Evolutionary conservation across 352 stramenopile genomes (phyloP).

Genomic region (Thalassiosira mediterranea): DNA sequence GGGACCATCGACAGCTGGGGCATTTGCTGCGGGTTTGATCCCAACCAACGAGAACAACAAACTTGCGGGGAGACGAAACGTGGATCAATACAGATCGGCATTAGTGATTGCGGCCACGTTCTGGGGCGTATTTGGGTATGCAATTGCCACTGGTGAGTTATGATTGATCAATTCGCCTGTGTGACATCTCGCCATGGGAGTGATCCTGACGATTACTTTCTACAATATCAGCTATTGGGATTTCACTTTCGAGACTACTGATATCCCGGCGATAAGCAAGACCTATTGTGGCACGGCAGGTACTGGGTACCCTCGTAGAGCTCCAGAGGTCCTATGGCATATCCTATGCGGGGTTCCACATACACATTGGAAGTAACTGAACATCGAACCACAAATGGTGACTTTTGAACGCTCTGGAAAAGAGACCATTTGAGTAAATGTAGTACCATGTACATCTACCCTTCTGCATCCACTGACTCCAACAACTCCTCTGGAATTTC

Average conservation of each 20-base stretch:
- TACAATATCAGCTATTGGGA: neutral
- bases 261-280: no score
- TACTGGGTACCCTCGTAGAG: no score
- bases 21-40: slow-evolving; percentile 64
- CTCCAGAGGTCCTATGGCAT: no score
- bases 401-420: no score
- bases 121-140: slow-evolving; percentile 78
- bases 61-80: neutral
- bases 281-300: no score
- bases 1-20: slow-evolving; percentile 76
- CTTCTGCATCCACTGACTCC: no score
- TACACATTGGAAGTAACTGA: no score
- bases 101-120: slow-evolving; percentile 66
- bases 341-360: no score
- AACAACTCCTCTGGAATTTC: slow-evolving; percentile 22
- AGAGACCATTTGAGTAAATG: no score
- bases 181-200: neutral
- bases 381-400: no score
- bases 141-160: slow-evolving; percentile 54
- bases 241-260: neutral
- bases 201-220: neutral
- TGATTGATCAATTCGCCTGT: neutral
- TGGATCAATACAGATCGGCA: slow-evolving; percentile 2
- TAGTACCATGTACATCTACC: no score
- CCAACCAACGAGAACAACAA: neutral